Base-by-base conservation (phyloP, 2,329 filamentous ascomycete species). In the Diaporthe ilicicola region DNA sequence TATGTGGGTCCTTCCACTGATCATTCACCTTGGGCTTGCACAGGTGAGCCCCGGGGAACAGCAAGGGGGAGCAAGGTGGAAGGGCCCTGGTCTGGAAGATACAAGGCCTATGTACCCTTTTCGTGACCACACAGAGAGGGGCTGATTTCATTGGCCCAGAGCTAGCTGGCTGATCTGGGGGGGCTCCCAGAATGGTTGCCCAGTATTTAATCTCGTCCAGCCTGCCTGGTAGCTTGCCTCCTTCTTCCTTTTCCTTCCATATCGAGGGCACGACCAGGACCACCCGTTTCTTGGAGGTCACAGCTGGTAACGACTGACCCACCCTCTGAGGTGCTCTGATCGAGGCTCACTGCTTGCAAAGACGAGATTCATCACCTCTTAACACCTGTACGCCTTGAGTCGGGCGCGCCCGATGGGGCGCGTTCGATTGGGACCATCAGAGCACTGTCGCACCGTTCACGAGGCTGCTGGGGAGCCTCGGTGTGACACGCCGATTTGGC, bases 271-370 rank as follows among this genome's bases (percentile, higher is more conserved):
- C 27, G 42, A 56, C 53, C 53, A 39, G 44, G 39, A 29, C 24
- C 39, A 67, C 51, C 44, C 27, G 24, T 55, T 50, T 34, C 39
- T n/a, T 22, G 32, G 56, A n/a, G n/a, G n/a, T n/a, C n/a, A n/a
- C n/a, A 42, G 29, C 17, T 27, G 65, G 29, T 48, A n/a, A 48
- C n/a, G 51, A 67, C 53, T 51, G 42, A 46, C 65, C 53, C 42
- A 39, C 48, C 65, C 56, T 46, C 34, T 67, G 65, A 56, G 42
- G 65, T 56, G 65, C 65, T 67, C 65, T 67, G 65, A 48, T 53
- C 27, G 50, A 48, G 65, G 39, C 65, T 67, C 65, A 56, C 53
- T 67, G 65, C 65, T 67, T 67, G 65, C 65, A 67, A 67, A 67
- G 65, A 67, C 65, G 44, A 56, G 29, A 27, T 67, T 67, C 65